Evolutionary conservation across 2,329 filamentous ascomycete genomes (phyloP).

Genomic region (Alternaria panax): DNA sequence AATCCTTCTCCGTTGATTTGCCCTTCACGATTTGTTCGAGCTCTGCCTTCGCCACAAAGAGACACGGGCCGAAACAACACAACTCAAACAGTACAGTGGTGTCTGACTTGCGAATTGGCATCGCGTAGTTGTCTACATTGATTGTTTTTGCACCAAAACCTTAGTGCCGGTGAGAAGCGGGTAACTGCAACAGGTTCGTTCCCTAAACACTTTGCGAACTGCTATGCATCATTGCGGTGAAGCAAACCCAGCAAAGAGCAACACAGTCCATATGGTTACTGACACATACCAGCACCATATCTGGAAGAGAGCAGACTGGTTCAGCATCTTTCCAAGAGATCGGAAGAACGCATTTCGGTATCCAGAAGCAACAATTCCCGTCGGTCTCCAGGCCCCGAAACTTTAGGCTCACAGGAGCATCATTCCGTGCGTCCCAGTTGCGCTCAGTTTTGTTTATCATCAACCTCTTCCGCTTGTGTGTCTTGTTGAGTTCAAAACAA

Average conservation of each 20-base stretch:
- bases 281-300: conserved; percentile 35
- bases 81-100: conserved; percentile 44
- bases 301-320: conserved; percentile 18
- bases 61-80: conserved; percentile 39
- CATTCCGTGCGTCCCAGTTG: not conserved
- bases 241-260: conserved; percentile 43
- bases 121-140: conserved; percentile 31
- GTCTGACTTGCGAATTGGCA: conserved; percentile 29
- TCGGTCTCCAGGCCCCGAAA: conserved; percentile 10
- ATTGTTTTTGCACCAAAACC: conserved; percentile 37
- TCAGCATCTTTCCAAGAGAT: conserved; percentile 28
- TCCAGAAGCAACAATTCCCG: conserved; percentile 10
- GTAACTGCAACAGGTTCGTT: conserved; percentile 48
- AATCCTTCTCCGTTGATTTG: conserved; percentile 44
- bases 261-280: conserved; percentile 28
- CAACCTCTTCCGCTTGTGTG: conserved; percentile 13
- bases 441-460: conserved; percentile 3
- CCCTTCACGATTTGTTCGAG: conserved; percentile 40
- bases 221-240: conserved; percentile 41
- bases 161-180: conserved; percentile 39
- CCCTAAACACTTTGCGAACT: conserved; percentile 36
- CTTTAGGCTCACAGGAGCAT: conserved; percentile 10
- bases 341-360: not conserved
- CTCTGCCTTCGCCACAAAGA: conserved; percentile 44
- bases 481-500: conserved; percentile 18